These are phyloP conservation scores for Chimonanthus salicifolius DNA, from an alignment of 164 flowering plant genomes.

Conservation along the genomic window DNA sequence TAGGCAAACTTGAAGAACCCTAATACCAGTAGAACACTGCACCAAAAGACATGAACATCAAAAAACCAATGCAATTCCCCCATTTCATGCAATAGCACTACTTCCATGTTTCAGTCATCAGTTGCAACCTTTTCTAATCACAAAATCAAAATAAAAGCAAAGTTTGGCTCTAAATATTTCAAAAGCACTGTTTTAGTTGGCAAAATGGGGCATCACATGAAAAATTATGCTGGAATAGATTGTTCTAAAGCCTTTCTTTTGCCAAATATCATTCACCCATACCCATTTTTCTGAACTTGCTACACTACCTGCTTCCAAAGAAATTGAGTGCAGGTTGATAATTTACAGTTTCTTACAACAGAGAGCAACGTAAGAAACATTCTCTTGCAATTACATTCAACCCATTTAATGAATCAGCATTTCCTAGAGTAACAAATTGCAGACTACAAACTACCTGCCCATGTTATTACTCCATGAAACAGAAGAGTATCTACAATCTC, in stretches of 20 bases:
- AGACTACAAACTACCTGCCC: not conserved
- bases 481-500: slow-evolving; percentile 2
- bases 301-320: too few species aligned
- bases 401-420: too few species aligned
- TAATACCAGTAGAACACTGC: too few species aligned
- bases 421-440: not conserved
- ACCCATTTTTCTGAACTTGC: too few species aligned
- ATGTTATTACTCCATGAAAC: slow-evolving; percentile 1
- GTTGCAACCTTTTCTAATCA: too few species aligned
- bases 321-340: too few species aligned
- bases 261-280: too few species aligned
- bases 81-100: not conserved
- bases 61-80: not conserved
- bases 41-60: too few species aligned
- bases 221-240: not conserved
- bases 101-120: not conserved
- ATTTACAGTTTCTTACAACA: too few species aligned
- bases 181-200: not conserved
- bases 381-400: too few species aligned
- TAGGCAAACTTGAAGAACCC: too few species aligned
- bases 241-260: not conserved
- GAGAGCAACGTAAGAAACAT: too few species aligned
- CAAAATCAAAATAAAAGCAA: not conserved
- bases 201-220: not conserved
- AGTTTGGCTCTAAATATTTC: not conserved